A percentile compares a stretch with the other conserved stretches of the same genome.
Evolutionary conservation across 768 basidiomycete genomes (phyloP).

Genomic region (Mycena leptocephala): DNA sequence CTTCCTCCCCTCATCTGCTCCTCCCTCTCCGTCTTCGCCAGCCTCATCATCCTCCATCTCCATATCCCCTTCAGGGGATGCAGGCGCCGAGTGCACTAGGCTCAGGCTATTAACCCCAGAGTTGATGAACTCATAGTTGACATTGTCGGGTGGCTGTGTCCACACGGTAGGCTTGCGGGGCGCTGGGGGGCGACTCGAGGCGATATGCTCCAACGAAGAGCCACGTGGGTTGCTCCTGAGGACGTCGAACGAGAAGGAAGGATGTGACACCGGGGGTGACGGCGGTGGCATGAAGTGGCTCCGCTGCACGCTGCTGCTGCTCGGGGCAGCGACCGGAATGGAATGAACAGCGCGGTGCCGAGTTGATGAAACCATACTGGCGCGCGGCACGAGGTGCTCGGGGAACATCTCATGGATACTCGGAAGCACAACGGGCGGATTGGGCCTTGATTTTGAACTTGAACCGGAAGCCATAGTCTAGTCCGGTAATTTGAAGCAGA

Average conservation of each 20-base stretch:
- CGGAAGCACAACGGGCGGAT: conserved; percentile 13
- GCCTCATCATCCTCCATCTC: background rate
- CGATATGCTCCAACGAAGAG: background rate
- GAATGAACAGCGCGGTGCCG: background rate
- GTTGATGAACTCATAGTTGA: too few relatives aligned
- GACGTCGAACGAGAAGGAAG: conserved; percentile 7
- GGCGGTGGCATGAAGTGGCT: background rate
- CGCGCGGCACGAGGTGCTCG: background rate
- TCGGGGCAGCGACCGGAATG: background rate
- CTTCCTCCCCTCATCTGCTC: background rate
- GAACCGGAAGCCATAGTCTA: too few relatives aligned
- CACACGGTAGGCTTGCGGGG: background rate
- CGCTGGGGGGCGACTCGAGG: background rate
- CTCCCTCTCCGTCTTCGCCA: background rate
- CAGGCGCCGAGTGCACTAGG: background rate
- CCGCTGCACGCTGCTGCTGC: background rate
- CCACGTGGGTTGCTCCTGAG: background rate
- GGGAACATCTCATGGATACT: conserved; percentile 17
- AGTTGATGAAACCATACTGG: background rate
- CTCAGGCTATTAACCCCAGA: too few relatives aligned
- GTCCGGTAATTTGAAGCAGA: too few relatives aligned
- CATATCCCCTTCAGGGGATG: background rate
- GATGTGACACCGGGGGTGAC: background rate
- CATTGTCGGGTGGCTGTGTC: too few relatives aligned
- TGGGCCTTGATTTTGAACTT: too few relatives aligned